Evolutionary conservation across 1,284 basidiomycete species (phyloP).

Genomic region (Porogramme epimiltina): DNA sequence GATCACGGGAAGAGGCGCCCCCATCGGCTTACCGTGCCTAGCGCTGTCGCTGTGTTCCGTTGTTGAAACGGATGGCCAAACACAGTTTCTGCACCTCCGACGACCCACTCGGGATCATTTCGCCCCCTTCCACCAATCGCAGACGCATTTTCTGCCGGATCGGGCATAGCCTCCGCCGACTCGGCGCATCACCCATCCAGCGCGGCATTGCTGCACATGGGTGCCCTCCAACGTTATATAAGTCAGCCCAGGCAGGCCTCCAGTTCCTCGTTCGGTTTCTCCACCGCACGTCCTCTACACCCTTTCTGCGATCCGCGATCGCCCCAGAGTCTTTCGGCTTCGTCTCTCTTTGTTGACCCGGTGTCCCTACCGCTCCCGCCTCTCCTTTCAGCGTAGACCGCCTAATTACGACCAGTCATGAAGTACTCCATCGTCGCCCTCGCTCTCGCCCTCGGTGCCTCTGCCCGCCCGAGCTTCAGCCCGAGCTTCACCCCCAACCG

Average conservation of each 20-base stretch:
- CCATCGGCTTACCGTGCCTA: too few relatives aligned
- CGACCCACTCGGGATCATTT: neutral
- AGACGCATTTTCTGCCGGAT: neutral
- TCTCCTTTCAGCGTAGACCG: slow-evolving; percentile 20
- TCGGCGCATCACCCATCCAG: slow-evolving; percentile 12
- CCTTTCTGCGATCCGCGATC: slow-evolving; percentile 28
- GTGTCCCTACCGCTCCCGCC: slow-evolving; percentile 20
- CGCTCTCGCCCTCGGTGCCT: slow-evolving; percentile 37
- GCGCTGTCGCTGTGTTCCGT: neutral
- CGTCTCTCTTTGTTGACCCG: slow-evolving; percentile 21
- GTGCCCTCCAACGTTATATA: slow-evolving; percentile 7
- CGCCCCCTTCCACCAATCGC: slow-evolving; percentile 1
- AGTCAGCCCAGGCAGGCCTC: slow-evolving; percentile 2
- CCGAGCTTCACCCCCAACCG: slow-evolving; percentile 33
- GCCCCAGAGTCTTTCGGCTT: slow-evolving; percentile 20
- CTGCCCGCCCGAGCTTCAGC: slow-evolving; percentile 40
- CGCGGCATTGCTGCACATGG: neutral
- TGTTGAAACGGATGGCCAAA: slow-evolving; percentile 2
- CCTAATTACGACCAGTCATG: slow-evolving; percentile 27
- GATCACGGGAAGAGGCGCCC: too few relatives aligned
- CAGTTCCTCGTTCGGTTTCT: slow-evolving; percentile 15
- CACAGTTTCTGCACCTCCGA: neutral
- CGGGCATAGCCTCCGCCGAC: neutral
- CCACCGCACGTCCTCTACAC: slow-evolving; percentile 6
- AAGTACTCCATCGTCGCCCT: slow-evolving; percentile 27